Evolutionary conservation across 1,284 basidiomycete species (phyloP), one percentile per base, ranked within the genome.

Genomic region (Pterulicium gracile): DNA sequence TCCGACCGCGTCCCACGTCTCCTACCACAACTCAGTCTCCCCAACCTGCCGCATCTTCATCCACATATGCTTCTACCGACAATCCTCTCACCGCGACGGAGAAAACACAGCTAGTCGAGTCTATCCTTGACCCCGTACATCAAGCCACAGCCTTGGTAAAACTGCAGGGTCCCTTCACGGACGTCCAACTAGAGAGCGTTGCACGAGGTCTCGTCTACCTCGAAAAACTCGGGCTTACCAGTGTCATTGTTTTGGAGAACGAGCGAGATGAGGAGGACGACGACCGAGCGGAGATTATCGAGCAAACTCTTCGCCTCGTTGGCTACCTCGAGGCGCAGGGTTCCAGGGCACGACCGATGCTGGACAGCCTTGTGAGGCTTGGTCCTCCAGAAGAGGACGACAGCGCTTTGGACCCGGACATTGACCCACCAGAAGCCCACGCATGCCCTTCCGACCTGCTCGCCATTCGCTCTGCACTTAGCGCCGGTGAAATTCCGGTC

Each of bases 101-200:
- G 27, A 32, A 32, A 32, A 7, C n/a, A 7, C 7, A 32, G 10
- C 27, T 32, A 7, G 27, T 32, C 27, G 10, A 32, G 27, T 85
- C 85, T n/a, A 85, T 97, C 47, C 70, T 97, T 19, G 76, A 92
- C 58, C 91, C 91, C 3, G 77, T 90, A 43, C 73, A 79, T 54
- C 73, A 80, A 39, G 84, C 88, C 48, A 92, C 91, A 1, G 93
- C 93, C 1, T 79, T 99, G 5, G 94, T 99, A 59, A 98, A 98
- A 64, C 72, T 98, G 12, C 96, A 98, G 63, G 92, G 95, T 2
- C 96, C 96, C 1, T 98, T 98, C 63, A 89, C 81, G n/a, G 87
- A 96, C 63, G 75, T 83, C 10, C 96, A 98, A 61, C 81, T 98
- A 49, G 86, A 93, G 53, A 94, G 91, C 59, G 90, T 99, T 53